Evolutionary conservation across 169 alveolate genomes (phyloP).

Genomic region (Babesia ovis): DNA sequence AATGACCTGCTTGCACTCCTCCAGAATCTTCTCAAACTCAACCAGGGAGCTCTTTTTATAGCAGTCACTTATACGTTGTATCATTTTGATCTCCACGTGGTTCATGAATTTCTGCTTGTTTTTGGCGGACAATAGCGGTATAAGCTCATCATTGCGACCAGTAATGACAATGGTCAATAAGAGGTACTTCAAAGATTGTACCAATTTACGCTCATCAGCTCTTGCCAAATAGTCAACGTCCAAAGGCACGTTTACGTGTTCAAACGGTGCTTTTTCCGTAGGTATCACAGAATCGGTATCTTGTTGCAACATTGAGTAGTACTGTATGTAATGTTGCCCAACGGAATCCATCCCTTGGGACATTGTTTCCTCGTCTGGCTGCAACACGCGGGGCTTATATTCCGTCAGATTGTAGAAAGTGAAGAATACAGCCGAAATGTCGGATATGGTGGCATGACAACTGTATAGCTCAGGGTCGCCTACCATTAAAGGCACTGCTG

Average conservation of each 20-base stretch:
- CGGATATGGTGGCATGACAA: slow-evolving; percentile 71
- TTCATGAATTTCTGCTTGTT: slow-evolving; percentile 82
- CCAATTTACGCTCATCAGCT: slow-evolving; percentile 79
- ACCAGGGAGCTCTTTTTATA: slow-evolving; percentile 86
- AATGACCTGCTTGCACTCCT: slow-evolving; percentile 77
- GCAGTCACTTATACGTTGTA: slow-evolving; percentile 85
- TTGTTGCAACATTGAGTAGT: slow-evolving; percentile 50
- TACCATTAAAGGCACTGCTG: slow-evolving; percentile 38
- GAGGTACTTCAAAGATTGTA: slow-evolving; percentile 87
- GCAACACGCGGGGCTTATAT: background rate
- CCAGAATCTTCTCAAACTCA: slow-evolving; percentile 85
- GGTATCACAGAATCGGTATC: slow-evolving; percentile 24
- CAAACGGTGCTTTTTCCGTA: slow-evolving; percentile 15
- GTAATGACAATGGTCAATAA: slow-evolving; percentile 90
- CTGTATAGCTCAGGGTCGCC: slow-evolving; percentile 65
- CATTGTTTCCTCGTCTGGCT: background rate
- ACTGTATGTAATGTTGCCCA: slow-evolving; percentile 64
- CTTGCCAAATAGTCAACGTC: slow-evolving; percentile 58
- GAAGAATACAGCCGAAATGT: slow-evolving; percentile 65
- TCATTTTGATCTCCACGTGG: slow-evolving; percentile 86
- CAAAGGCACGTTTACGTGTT: slow-evolving; percentile 38
- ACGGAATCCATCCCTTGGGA: slow-evolving; percentile 25
- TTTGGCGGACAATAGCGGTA: slow-evolving; percentile 76
- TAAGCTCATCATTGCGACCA: slow-evolving; percentile 78
- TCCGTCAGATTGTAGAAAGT: slow-evolving; percentile 58